These are phyloP conservation scores for Antrodiella citrinella DNA, from an alignment of 768 basidiomycete genomes.

Conservation along the genomic window DNA sequence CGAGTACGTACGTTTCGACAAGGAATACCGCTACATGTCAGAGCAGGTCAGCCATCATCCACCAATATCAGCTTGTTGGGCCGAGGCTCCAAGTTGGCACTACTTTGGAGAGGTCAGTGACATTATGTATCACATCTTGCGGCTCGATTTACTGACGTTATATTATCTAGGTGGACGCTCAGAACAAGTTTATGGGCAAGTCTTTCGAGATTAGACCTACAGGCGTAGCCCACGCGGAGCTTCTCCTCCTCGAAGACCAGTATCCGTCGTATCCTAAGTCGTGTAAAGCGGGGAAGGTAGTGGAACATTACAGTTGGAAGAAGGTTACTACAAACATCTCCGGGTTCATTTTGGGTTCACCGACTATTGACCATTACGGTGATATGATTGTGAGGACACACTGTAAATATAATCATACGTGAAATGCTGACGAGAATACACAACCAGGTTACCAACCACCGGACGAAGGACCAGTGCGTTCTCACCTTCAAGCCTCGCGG, in stretches of 20 bases:
- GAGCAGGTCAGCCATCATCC: constrained; percentile 99
- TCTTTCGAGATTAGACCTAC: constrained; percentile 95
- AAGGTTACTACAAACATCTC: constrained; percentile 89
- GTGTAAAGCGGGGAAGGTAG: constrained; percentile 48
- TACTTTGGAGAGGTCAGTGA: constrained; percentile 76
- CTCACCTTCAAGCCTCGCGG: constrained; percentile 95
- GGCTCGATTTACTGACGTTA: constrained; percentile 1
- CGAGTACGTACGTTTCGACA: constrained; percentile 84
- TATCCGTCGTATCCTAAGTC: constrained; percentile 52
- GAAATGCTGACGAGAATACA: too few relatives aligned
- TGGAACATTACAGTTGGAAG: constrained; percentile 94
- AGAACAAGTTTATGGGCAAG: constrained; percentile 95
- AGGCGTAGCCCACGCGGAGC: constrained; percentile 84
- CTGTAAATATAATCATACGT: too few relatives aligned
- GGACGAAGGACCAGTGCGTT: constrained; percentile 79
- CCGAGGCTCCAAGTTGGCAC: constrained; percentile 81
- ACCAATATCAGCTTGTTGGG: constrained; percentile 93
- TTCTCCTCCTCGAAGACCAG: constrained; percentile 64
- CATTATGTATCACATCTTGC: background rate
- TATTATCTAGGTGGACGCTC: constrained; percentile 72
- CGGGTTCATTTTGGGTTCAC: constrained; percentile 82
- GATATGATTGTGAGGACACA: constrained; percentile 76
- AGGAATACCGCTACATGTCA: constrained; percentile 85
- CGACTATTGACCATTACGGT: constrained; percentile 61
- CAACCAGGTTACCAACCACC: constrained; percentile 84